Percentiles rank a stretch among this genome's conserved stretches.
Conservation (phyloP, 2,329 filamentous ascomycete species). For the Phaeosphaeriaceae sp. region DNA sequence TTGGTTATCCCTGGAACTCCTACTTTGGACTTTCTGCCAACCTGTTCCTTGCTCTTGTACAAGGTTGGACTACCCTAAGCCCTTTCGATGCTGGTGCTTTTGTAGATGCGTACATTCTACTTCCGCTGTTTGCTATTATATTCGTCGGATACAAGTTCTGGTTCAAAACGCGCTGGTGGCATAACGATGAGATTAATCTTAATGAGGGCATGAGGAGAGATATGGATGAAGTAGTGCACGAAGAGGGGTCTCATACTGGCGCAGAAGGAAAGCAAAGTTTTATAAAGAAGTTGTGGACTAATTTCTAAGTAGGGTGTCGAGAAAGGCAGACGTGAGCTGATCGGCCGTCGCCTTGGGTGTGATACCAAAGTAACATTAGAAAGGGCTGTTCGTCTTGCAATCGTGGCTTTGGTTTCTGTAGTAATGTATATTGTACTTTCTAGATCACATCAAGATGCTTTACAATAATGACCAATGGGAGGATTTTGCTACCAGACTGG, state of each 20-base stretch:
- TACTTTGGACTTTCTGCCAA: conserved; percentile 58
- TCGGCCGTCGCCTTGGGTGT: no score
- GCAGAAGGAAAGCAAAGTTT: conserved; percentile 16
- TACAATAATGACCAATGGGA: no score
- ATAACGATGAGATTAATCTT: conserved; percentile 48
- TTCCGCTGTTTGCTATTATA: conserved; percentile 58
- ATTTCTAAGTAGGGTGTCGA: conserved; percentile 11
- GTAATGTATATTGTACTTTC: no score
- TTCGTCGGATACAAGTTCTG: conserved; percentile 56
- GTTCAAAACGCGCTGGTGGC: conserved; percentile 46
- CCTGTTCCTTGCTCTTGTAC: conserved; percentile 59
- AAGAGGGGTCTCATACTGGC: conserved; percentile 9
- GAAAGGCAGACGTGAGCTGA: no score
- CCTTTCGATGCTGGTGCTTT: conserved; percentile 59
- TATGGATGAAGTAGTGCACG: conserved; percentile 36
- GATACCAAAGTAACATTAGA: not conserved
- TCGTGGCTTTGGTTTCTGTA: no score
- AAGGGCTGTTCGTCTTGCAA: no score
- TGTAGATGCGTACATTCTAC: conserved; percentile 61
- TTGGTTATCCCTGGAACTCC: conserved; percentile 59
- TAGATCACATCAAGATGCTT: no score
- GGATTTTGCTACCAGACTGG: no score
- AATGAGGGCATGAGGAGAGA: conserved; percentile 47
- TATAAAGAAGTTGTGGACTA: conserved; percentile 18
- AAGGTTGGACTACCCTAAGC: conserved; percentile 61